Conservation (phyloP, 768 basidiomycete species). For the Leucogyrophana mollusca region DNA sequence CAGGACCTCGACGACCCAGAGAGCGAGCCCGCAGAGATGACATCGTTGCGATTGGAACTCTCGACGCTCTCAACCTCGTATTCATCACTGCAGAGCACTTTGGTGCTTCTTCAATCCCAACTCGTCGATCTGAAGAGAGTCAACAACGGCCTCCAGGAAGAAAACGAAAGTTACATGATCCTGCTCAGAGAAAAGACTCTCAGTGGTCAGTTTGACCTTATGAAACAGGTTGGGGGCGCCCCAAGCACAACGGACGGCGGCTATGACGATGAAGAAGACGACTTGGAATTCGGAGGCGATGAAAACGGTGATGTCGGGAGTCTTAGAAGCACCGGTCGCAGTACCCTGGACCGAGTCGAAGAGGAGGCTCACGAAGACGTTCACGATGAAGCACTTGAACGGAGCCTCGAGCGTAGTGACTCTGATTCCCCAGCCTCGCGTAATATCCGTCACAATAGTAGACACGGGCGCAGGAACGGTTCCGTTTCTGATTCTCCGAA, state of each 20-base stretch:
- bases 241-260: slow-evolving; percentile 40
- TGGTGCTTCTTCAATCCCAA: slow-evolving; percentile 82
- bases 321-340: slow-evolving; percentile 55
- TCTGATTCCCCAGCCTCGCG: slow-evolving; percentile 39
- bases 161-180: slow-evolving; percentile 97
- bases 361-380: slow-evolving; percentile 47
- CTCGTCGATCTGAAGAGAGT: slow-evolving; percentile 84
- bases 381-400: slow-evolving; percentile 38
- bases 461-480: slow-evolving; percentile 52
- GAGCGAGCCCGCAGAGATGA: slow-evolving; percentile 85
- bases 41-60: slow-evolving; percentile 76
- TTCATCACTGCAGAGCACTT: slow-evolving; percentile 76
- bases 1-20: slow-evolving; percentile 64
- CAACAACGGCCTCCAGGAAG: slow-evolving; percentile 87
- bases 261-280: slow-evolving; percentile 32
- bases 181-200: slow-evolving; percentile 88
- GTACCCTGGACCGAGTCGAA: slow-evolving; percentile 62
- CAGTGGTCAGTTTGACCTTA: slow-evolving; percentile 81
- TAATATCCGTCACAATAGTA: slow-evolving; percentile 37
- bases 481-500: slow-evolving; percentile 50
- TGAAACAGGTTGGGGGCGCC: slow-evolving; percentile 60
- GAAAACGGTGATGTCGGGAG: slow-evolving; percentile 51
- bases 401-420: slow-evolving; percentile 35
- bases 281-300: slow-evolving; percentile 24
- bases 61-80: slow-evolving; percentile 87